Conservation (phyloP, 139 green algal species). For the Chlamydomonas urium region DNA sequence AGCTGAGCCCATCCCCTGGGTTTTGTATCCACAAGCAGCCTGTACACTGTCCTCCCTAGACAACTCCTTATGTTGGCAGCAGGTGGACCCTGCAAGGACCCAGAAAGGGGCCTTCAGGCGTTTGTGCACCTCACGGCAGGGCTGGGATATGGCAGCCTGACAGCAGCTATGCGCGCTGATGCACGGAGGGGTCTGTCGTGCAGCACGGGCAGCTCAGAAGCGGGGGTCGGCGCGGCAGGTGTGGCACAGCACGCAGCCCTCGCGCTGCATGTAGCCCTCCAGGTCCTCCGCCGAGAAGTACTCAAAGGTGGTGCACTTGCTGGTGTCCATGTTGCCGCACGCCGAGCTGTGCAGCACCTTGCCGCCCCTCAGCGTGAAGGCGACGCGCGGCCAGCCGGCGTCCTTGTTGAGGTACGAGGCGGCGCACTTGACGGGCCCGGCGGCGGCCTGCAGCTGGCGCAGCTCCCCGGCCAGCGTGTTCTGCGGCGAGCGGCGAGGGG, state of each 20-base stretch:
- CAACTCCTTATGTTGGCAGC: too few species aligned
- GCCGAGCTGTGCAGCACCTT: not conserved
- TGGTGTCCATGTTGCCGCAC: conserved; percentile 6
- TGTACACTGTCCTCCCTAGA: too few species aligned
- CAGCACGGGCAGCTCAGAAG: conserved; percentile 1
- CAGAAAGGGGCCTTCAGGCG: too few species aligned
- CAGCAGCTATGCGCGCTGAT: too few species aligned
- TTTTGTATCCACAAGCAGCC: too few species aligned
- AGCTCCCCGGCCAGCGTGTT: not conserved
- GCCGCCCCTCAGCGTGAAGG: not conserved
- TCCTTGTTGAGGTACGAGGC: not conserved
- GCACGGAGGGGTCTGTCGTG: too few species aligned
- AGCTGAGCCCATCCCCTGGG: too few species aligned
- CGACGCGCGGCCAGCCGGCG: not conserved
- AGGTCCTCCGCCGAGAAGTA: not conserved
- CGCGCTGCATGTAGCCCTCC: not conserved
- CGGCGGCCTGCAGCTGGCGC: not conserved
- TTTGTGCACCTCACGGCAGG: too few species aligned
- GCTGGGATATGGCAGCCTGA: too few species aligned
- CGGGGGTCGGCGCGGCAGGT: not conserved
- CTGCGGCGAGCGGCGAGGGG: too few species aligned
- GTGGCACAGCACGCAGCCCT: not conserved
- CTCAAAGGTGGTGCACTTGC: not conserved
- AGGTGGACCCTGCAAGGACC: too few species aligned
- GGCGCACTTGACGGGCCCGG: not conserved